phyloP scores from a whole-genome alignment of 139 green algal species.

The Chlorella sp. region DNA sequence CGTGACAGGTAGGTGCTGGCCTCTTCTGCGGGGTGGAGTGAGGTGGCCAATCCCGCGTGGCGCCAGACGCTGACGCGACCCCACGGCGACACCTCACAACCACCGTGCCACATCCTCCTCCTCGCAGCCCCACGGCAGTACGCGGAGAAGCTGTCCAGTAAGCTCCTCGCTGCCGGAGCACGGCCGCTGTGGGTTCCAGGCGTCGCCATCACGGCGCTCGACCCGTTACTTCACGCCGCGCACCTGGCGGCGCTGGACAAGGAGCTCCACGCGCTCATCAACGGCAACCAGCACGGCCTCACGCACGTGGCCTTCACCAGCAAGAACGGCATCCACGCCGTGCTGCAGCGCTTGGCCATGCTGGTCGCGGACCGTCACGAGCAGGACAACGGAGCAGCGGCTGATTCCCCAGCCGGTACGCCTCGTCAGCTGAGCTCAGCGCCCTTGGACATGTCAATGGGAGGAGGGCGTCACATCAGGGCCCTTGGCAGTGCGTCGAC shows the following conservation, averaged over 20 bases:
- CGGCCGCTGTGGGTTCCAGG: constrained; percentile 51
- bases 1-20: background rate
- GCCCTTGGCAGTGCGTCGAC: too few relatives aligned
- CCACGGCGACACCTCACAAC: background rate
- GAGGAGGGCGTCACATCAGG: too few relatives aligned
- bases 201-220: constrained; percentile 29
- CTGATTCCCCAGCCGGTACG: too few relatives aligned
- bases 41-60: too few relatives aligned
- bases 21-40: background rate
- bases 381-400: too few relatives aligned
- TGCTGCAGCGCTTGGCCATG: constrained; percentile 46
- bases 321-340: constrained; percentile 53
- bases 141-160: constrained; percentile 39
- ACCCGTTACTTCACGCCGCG: background rate
- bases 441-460: too few relatives aligned
- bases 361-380: too few relatives aligned
- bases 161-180: constrained; percentile 47
- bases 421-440: too few relatives aligned
- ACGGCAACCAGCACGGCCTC: constrained; percentile 10
- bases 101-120: background rate
- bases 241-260: background rate
- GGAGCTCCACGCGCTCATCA: constrained; percentile 6
- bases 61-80: background rate
- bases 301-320: constrained; percentile 62
- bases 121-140: constrained; percentile 58